Evolutionary conservation across 768 basidiomycete genomes (phyloP).

Genomic region (Gyrodon lividus): DNA sequence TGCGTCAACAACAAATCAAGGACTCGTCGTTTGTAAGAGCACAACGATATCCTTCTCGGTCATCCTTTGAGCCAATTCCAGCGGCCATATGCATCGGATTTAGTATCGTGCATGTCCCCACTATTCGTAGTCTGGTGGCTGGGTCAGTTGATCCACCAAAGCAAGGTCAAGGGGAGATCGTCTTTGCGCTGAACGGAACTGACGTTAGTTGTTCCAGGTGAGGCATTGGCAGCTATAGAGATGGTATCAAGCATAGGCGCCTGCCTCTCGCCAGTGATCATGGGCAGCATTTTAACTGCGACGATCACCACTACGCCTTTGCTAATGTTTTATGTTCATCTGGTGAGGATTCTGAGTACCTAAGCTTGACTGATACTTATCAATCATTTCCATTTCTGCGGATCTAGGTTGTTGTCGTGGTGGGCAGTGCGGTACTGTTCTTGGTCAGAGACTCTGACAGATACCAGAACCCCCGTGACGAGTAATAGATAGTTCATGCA

Average conservation of each 20-base stretch:
- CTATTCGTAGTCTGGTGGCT: constrained; percentile 24
- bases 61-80: constrained; percentile 7
- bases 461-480: constrained; percentile 8
- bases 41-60: neutral
- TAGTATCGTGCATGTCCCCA: constrained; percentile 13
- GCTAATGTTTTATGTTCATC: constrained; percentile 25
- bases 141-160: constrained; percentile 27
- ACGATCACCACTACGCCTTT: constrained; percentile 22
- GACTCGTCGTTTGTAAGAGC: constrained; percentile 16
- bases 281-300: constrained; percentile 28
- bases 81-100: constrained; percentile 21
- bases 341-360: constrained; percentile 9
- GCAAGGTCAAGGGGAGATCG: constrained; percentile 20
- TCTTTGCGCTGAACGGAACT: neutral
- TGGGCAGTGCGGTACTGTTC: constrained; percentile 19
- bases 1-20: constrained; percentile 4
- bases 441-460: constrained; percentile 24
- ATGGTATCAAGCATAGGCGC: constrained; percentile 24
- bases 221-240: constrained; percentile 28
- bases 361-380: no score
- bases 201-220: constrained; percentile 13
- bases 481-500: neutral
- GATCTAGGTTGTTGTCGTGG: constrained; percentile 14
- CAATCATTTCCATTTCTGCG: neutral
- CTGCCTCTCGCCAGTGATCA: constrained; percentile 28